Conservation (phyloP, 306 rosid species). For the Calophaca sinica region DNA sequence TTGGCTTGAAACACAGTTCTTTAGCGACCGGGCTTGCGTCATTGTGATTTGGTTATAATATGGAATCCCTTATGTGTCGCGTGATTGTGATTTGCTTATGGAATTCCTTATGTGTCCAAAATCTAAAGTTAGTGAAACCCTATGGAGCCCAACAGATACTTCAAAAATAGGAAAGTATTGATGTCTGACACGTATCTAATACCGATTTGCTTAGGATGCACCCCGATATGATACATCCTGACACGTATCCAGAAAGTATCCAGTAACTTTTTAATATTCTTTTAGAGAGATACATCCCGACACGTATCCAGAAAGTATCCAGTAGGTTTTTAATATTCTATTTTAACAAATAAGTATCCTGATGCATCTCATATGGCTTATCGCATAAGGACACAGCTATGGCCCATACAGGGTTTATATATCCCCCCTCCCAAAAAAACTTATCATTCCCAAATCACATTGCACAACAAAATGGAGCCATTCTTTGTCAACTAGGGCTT, state of each 20-base stretch:
- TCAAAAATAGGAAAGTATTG: neutral
- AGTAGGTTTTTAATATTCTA: neutral
- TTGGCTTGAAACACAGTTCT: neutral
- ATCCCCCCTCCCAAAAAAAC: neutral
- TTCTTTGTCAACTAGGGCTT: neutral
- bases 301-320: neutral
- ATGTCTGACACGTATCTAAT: neutral
- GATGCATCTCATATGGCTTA: neutral
- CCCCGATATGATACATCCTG: neutral
- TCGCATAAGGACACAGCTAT: neutral
- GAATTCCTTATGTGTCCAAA: neutral
- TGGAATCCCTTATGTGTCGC: too few species aligned
- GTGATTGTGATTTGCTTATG: constrained; percentile 30
- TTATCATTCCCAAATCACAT: neutral
- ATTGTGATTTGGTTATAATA: too few species aligned
- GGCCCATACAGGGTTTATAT: neutral
- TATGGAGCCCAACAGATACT: neutral
- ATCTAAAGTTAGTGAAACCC: constrained; percentile 10
- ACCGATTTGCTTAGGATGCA: too few species aligned
- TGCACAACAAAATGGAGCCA: neutral
- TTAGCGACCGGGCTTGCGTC: too few species aligned
- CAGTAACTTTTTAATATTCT: neutral
- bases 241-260: neutral
- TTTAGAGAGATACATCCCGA: too few species aligned
- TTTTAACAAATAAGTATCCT: neutral